A percentile compares a stretch with the other conserved stretches of the same genome.
Evolutionary conservation across 73 alveolate genomes (phyloP).

Genomic region (Tetrahymena borealis): DNA sequence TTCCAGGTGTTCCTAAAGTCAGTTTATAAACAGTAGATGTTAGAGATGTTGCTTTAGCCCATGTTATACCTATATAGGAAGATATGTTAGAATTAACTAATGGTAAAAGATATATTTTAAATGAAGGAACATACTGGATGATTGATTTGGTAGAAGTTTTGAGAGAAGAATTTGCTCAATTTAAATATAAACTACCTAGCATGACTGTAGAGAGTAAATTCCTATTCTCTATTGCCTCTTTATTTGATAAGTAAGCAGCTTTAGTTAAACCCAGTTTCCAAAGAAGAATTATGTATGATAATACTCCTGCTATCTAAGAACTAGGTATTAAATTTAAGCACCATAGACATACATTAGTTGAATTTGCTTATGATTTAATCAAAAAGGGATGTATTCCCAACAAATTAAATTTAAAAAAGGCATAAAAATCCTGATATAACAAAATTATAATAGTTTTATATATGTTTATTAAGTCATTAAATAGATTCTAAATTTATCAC

Average conservation of each 20-base stretch:
- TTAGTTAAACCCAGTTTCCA: not conserved
- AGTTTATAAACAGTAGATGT: conserved; percentile 44
- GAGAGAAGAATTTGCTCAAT: not conserved
- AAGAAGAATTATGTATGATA: not conserved
- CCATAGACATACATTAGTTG: not conserved
- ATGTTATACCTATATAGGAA: conserved; percentile 20
- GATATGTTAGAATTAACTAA: conserved; percentile 10
- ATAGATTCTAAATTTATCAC: no score
- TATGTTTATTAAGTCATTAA: no score
- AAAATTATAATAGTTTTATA: no score
- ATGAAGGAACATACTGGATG: not conserved
- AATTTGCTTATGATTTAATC: not conserved
- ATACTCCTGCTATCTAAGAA: not conserved
- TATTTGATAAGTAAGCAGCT: not conserved
- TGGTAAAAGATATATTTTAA: conserved; percentile 35
- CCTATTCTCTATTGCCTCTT: not conserved
- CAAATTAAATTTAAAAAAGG: not conserved
- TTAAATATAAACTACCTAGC: not conserved
- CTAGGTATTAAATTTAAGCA: not conserved
- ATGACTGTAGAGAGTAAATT: not conserved
- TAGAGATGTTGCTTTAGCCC: conserved; percentile 60
- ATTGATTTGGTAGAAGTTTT: not conserved
- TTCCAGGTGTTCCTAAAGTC: conserved; percentile 40
- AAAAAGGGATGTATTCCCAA: not conserved
- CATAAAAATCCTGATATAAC: not conserved